Evolutionary conservation across 805 yeast species (phyloP), one percentile per base, ranked within the genome.

Genomic region (Suhomyces kilbournensis): DNA sequence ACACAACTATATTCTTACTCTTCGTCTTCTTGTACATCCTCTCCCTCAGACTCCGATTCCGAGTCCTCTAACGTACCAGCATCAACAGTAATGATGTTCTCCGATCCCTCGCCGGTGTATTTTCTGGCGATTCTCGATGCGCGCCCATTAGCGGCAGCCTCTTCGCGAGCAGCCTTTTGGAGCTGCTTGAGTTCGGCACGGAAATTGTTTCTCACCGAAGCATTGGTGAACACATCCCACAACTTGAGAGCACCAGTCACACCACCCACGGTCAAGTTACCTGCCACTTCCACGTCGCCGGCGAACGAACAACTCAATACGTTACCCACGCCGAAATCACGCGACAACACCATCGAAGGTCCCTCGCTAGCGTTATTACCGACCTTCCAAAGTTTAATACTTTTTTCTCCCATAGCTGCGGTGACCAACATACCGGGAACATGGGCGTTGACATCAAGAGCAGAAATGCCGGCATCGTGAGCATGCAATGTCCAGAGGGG

Each of bases 401-500:
- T 70, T 70, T 88, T 89, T 62, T 94, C 99, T 51, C 92, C 89
- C 91, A 88, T 87, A 5, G 97, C 96, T 48, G 94, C 85, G 1
- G 98, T 90, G 22, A 85, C 83, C 64, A 94, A 69, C 77, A 89
- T 72, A 17, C 93, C 94, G 23, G 85, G 84, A 30, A 90, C 67
- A 64, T 75, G 80, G 23, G 67, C 65, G 71, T 90, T 92, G 35
- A 85, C 79, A 59, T 86, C 86, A 59, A 94, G 78, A 2, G 93
- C 78, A 4, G 97, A 86, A 55, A 94, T 86, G 55, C 96, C 97
- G 2, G 96, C 82, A 71, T 94, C 98, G 68, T 94, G 99, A 2
- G 98, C 98, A 69, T 94, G 97, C 60, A 94, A 77, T 2, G 96
- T 90, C 99, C 99, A 94, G 30, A 93, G 62, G 17, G 97, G 92